These are phyloP conservation scores for Breviolum minutum DNA, from an alignment of 73 alveolate genomes.

Conservation along the genomic window DNA sequence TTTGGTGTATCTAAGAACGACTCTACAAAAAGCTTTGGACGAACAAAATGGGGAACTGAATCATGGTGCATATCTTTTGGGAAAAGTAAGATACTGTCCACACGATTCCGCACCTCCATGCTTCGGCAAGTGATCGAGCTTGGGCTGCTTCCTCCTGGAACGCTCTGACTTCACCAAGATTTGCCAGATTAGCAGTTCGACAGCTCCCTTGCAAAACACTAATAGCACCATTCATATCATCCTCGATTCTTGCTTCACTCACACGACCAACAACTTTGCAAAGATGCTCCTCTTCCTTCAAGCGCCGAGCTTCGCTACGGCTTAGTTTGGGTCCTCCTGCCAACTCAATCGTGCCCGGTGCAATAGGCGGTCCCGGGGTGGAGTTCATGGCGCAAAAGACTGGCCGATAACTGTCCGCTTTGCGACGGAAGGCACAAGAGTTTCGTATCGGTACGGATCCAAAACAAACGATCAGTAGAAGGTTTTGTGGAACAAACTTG, in stretches of 20 bases:
- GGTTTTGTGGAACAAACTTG: not conserved
- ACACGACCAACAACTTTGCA: not conserved
- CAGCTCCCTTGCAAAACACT: not conserved
- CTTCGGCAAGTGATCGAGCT: constrained; percentile 69
- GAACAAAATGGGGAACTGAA: too few species aligned
- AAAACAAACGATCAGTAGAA: not conserved
- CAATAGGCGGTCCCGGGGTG: constrained; percentile 67
- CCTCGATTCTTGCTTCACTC: not conserved
- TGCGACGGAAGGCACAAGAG: too few species aligned
- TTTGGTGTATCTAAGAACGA: too few species aligned
- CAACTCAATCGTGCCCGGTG: constrained; percentile 81
- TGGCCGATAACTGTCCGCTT: not conserved
- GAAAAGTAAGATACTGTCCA: not conserved
- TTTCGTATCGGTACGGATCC: not conserved
- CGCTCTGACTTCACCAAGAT: not conserved
- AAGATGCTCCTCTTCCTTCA: constrained; percentile 43
- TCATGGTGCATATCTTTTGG: too few species aligned
- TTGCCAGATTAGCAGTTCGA: not conserved
- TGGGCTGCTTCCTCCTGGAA: constrained; percentile 75
- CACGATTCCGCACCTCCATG: constrained; percentile 45
- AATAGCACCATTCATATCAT: not conserved
- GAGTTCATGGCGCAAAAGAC: constrained; percentile 33
- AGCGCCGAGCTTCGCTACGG: constrained; percentile 76
- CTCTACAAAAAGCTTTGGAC: too few species aligned
- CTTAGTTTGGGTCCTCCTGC: constrained; percentile 78